Conservation (phyloP, 345 rosid species). For the Syzygium jambos region DNA sequence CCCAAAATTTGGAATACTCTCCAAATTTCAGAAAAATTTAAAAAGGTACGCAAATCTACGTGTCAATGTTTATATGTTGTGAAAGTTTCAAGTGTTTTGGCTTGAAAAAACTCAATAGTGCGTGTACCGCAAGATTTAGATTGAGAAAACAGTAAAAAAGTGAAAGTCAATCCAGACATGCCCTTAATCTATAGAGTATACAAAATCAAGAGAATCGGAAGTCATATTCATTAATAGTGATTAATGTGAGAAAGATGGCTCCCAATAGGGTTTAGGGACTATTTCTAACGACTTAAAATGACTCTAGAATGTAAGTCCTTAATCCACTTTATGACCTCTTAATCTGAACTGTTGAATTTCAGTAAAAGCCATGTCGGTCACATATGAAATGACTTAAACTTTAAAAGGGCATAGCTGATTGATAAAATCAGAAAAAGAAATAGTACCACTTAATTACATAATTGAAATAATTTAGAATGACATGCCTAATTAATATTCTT, state of each 20-base stretch:
- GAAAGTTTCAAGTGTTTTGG: neutral
- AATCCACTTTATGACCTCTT: neutral
- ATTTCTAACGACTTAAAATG: neutral
- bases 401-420: neutral
- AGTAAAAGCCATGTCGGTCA: neutral
- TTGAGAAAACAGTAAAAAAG: neutral
- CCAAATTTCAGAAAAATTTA: neutral
- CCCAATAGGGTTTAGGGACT: neutral
- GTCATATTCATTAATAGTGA: neutral
- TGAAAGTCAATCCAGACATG: neutral
- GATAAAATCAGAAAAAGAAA: neutral
- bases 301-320: neutral
- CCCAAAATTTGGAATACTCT: neutral
- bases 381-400: neutral
- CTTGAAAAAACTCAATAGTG: neutral
- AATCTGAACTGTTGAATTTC: neutral
- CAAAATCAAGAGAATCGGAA: neutral
- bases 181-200: neutral
- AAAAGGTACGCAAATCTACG: no score
- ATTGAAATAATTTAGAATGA: neutral
- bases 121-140: neutral
- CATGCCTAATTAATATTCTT: neutral
- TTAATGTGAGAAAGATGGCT: neutral
- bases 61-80: neutral
- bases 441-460: neutral